Percentiles rank a stretch among this genome's conserved stretches.
Evolutionary conservation across 257 asterid species (phyloP).

Genomic region (Solanum corneliomulleri): DNA sequence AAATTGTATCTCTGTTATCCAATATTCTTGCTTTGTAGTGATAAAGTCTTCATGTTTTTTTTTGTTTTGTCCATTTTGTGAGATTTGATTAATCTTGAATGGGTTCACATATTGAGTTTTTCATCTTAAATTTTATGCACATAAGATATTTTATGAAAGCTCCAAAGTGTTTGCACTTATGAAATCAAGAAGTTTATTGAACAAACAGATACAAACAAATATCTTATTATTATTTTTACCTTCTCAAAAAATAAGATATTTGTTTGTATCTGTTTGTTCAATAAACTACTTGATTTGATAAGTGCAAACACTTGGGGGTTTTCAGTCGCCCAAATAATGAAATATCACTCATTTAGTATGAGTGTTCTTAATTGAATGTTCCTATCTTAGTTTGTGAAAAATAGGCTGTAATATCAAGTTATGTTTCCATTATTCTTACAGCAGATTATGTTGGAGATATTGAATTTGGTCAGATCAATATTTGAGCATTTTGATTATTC

Average conservation of each 20-base stretch:
- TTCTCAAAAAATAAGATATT: neutral
- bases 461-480: neutral
- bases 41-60: neutral
- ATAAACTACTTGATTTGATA: neutral
- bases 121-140: neutral
- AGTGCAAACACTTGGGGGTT: neutral
- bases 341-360: neutral
- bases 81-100: neutral
- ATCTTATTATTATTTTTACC: neutral
- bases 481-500: neutral
- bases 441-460: neutral
- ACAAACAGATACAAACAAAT: neutral
- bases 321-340: neutral
- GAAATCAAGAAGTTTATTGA: neutral
- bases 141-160: neutral
- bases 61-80: neutral
- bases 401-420: neutral
- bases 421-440: neutral
- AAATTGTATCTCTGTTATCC: neutral
- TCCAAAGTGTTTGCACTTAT: neutral
- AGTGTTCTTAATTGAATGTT: neutral
- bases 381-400: neutral
- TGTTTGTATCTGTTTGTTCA: neutral
- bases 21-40: neutral
- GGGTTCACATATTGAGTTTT: neutral